Base-by-base conservation (phyloP, 306 rosid genomes). In the Sicyos edulis region DNA sequence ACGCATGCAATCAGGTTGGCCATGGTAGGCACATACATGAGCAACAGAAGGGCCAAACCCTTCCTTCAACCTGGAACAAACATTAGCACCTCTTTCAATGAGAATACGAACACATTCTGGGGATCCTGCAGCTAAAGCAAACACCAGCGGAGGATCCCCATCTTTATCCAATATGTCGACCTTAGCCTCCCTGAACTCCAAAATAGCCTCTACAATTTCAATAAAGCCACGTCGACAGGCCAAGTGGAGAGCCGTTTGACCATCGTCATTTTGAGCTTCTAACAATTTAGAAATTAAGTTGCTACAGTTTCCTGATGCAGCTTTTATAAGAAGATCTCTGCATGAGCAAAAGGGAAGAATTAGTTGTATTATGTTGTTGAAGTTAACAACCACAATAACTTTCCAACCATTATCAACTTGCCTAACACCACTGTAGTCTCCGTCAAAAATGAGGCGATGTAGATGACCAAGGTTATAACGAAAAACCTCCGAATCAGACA, bases 1-100 rank as follows among this genome's bases (percentile, higher is more conserved):
- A 63, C 83, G 91, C 99, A 93, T 93, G 81, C 99, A 93, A 88
- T 93, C 97, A 37, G 99, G 99, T 77, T 93, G 99, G 42, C 99
- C 99, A 75, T 93, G 99, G 78, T 87, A 88, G 55, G 99, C 99
- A 85, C 99, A 93, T 49, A 91, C 95, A 47, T 93, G 97, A 75
- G 97, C 97, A 76, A 91, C 89, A n/a, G 96, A 91, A 20, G 97
- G 97, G 78, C 99, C 99, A 44, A 82, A 40, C 71, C 97, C 99
- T 70, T 93, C 97, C 81, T 96, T 88, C 84, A 91, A 85, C 72
- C 90, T 80, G 57, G 97, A 88, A 79, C 79, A 81, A 78, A 91
- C 99, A 81, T 88, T 85, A 73, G 99, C 97, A 73, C 92, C 96
- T 82, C 92, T 83, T 60, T 72, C 74, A 76, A 93, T 83, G 70